Evolutionary conservation across 1,139 yeast genomes (phyloP).

Genomic region (Hyphopichia pseudoburtonii): DNA sequence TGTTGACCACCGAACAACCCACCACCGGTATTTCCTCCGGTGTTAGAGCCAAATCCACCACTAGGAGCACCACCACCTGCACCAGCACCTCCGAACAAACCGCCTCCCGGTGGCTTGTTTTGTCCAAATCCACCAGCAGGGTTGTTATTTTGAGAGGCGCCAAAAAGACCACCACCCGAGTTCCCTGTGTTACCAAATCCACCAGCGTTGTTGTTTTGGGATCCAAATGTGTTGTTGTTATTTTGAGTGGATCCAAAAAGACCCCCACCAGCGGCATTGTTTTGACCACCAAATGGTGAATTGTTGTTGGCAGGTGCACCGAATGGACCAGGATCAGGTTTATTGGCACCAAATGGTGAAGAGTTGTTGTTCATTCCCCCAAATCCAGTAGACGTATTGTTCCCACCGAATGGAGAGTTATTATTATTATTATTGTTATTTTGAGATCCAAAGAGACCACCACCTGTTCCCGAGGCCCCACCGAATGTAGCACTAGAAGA

Average conservation of each 20-base stretch:
- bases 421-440: constrained; percentile 17
- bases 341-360: constrained; percentile 21
- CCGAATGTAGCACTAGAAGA: constrained; percentile 18
- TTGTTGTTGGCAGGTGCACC: constrained; percentile 7
- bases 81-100: constrained; percentile 20
- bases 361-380: constrained; percentile 14
- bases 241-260: constrained; percentile 12
- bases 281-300: constrained; percentile 21
- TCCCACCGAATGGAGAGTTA: constrained; percentile 18
- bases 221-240: constrained; percentile 2
- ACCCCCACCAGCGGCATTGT: constrained; percentile 10
- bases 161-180: constrained; percentile 24
- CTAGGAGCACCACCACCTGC: constrained; percentile 6
- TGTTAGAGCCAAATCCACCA: constrained; percentile 2
- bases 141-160: constrained; percentile 19
- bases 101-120: constrained; percentile 15
- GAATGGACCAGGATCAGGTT: constrained; percentile 11
- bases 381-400: constrained; percentile 6
- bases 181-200: constrained; percentile 13
- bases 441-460: constrained; percentile 24
- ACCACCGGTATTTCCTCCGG: constrained; percentile 12
- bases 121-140: constrained; percentile 10
- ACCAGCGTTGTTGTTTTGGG: constrained; percentile 10
- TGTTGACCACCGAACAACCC: constrained; percentile 24
- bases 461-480: constrained; percentile 10